Conservation (phyloP, 441 rosid species). For the Croton laevigatus region DNA sequence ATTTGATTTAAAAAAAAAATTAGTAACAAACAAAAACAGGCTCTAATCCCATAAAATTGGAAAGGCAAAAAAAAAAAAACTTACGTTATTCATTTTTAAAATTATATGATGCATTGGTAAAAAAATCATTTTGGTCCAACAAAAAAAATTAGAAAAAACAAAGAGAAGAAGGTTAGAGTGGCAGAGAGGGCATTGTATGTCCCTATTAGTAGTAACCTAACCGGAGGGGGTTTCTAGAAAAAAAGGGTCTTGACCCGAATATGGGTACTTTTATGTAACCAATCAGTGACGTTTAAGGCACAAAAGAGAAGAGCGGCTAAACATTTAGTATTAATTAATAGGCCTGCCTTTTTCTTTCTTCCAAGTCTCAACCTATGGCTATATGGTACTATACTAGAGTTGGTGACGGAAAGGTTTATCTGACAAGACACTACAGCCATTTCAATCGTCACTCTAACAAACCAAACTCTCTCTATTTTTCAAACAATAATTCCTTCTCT, state of each 20-base stretch:
- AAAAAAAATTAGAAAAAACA: background rate
- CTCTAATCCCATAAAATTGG: no score
- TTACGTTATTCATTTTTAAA: no score
- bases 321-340: constrained; percentile 4
- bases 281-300: constrained; percentile 19
- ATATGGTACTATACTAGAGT: background rate
- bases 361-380: background rate
- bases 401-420: background rate
- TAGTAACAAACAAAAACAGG: no score
- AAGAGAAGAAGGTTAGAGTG: background rate
- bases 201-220: background rate
- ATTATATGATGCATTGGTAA: no score
- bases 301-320: no score
- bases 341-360: background rate
- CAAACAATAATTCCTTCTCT: background rate
- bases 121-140: no score
- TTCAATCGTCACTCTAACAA: no score
- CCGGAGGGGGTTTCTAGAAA: background rate
- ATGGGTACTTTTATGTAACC: constrained; percentile 7
- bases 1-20: no score
- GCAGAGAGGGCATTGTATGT: constrained; percentile 5
- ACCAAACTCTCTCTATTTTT: no score
- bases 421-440: background rate
- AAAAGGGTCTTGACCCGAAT: background rate
- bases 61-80: no score